A percentile compares a stretch with the other conserved stretches of the same genome.
phyloP scores from a whole-genome alignment of 192 early-diverging fungal genomes.

The Dispira parvispora region DNA sequence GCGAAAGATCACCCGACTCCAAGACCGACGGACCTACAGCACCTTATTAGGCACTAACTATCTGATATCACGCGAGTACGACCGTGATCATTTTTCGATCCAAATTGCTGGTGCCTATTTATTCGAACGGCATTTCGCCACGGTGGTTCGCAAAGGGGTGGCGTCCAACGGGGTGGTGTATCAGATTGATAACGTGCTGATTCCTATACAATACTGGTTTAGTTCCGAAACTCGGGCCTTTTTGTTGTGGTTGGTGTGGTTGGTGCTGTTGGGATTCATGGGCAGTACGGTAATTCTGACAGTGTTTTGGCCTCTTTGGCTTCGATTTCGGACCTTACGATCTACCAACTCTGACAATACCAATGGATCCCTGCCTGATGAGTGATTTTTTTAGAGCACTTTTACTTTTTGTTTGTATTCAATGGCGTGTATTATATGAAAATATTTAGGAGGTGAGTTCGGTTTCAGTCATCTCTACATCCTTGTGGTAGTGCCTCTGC shows the following conservation, averaged over 20 bases:
- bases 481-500: too few relatives aligned
- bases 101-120: constrained; percentile 25
- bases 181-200: constrained; percentile 23
- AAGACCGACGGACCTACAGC: constrained; percentile 22
- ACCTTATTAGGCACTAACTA: constrained; percentile 22
- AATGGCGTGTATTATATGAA: too few relatives aligned
- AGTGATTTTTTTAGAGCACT: too few relatives aligned
- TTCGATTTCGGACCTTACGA: too few relatives aligned
- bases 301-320: not conserved
- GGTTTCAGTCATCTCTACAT: too few relatives aligned
- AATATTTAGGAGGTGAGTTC: too few relatives aligned
- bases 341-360: too few relatives aligned
- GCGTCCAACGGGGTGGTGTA: constrained; percentile 28
- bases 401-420: too few relatives aligned
- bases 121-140: constrained; percentile 23
- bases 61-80: constrained; percentile 24
- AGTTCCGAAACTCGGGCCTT: not conserved
- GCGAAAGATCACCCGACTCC: constrained; percentile 6
- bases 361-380: too few relatives aligned
- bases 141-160: constrained; percentile 22
- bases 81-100: constrained; percentile 24
- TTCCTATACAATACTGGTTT: not conserved
- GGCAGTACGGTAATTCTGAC: not conserved
- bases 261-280: constrained; percentile 2
- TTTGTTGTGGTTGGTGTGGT: not conserved